Evolutionary conservation across 768 basidiomycete genomes (phyloP), one percentile per base, ranked within the genome.

Genomic region (Termitomyces sp.): DNA sequence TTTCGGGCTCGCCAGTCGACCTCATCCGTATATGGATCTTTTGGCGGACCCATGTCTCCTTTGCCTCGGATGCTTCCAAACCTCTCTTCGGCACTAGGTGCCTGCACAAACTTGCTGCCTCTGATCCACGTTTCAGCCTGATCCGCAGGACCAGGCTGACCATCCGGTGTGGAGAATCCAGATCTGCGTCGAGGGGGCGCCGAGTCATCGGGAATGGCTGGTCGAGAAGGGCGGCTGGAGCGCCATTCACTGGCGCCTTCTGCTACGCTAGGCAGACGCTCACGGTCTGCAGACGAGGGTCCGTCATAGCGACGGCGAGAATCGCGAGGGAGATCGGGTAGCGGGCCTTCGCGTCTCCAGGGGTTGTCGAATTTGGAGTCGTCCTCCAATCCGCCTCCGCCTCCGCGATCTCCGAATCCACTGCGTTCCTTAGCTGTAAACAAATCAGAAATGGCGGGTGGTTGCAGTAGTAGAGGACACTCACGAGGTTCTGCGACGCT

Each of bases 401-500:
- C 55, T 7, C 49, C 57, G 27, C 53, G 47, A 28, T 59, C 61
- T n/a, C 81, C 75, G 61, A 84, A 82, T 44, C 80, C 80, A 43
- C 75, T 45, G 30, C 84, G 83, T 66, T 92, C 91, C 69, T 93
- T 94, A 46, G 90, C 93, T 94, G 63, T 37, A 12, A 45, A 37
- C 35, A 25, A 48, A 46, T 64, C 57, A 64, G 61, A 50, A 55
- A 34, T 44, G 32, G 25, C 49, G 47, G 16, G 32, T 40, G 25
- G 54, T 30, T 34, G n/a, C 32, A 43, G 56, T 30, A n/a, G 28
- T 57, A 5, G 28, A 32, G 23, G 34, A 34, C 16, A 83, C 91
- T 79, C 69, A 96, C 94, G 92, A 63, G 95, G 88, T 68, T 98
- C 97, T 9, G 97, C 97, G 46, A 99, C 97, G 70, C 88, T 94